Percentiles rank a stretch among this genome's conserved stretches.
Conservation (phyloP, 2,329 filamentous ascomycete species). For the Plectosphaerella sp. region DNA sequence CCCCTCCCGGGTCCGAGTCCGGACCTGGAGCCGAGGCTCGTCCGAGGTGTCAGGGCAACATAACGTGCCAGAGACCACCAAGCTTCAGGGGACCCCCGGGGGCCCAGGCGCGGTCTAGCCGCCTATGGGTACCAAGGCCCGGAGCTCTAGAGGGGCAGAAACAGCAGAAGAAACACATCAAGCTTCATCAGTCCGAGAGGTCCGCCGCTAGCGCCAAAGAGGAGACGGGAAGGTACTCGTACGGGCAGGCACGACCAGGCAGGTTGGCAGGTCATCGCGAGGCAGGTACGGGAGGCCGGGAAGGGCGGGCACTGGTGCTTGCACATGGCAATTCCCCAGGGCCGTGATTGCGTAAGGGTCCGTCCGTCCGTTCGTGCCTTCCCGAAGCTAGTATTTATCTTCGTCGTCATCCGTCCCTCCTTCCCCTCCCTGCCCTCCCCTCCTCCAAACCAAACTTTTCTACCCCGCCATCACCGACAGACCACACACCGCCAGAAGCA, state of each 20-base stretch:
- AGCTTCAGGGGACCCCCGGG: neutral
- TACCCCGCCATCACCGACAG: neutral
- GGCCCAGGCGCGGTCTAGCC: neutral
- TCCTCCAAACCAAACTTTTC: neutral
- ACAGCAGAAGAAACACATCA: neutral
- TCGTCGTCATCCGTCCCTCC: neutral
- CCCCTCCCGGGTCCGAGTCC: neutral
- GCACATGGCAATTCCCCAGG: neutral
- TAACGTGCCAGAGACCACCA: too few relatives aligned
- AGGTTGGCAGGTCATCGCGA: neutral
- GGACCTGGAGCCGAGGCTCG: neutral
- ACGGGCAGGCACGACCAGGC: neutral
- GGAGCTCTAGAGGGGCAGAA: neutral
- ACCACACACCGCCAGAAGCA: neutral
- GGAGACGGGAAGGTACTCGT: neutral
- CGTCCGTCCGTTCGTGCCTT: neutral
- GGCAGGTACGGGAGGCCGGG: too few relatives aligned
- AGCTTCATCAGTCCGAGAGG: neutral
- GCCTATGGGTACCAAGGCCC: neutral
- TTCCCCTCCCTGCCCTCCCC: neutral
- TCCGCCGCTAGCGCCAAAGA: neutral
- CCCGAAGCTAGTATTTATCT: neutral
- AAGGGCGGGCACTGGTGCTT: neutral
- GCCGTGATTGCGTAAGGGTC: neutral
- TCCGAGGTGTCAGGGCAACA: neutral